These are phyloP conservation scores for Tulasnella calospora DNA, from an alignment of 768 basidiomycete genomes.

Conservation along the genomic window DNA sequence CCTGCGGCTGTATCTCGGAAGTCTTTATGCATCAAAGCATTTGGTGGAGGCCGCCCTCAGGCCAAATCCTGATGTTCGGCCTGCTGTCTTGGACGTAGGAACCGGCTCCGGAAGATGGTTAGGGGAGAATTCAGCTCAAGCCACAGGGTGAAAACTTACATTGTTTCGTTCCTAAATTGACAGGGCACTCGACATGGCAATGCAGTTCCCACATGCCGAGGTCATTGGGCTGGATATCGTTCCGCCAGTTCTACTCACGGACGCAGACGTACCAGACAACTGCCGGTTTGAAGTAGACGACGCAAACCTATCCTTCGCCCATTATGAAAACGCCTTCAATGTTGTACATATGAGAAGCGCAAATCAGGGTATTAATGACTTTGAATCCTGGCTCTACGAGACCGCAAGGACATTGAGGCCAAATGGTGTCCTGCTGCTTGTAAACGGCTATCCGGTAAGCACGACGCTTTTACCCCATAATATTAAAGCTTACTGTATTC, in stretches of 20 bases:
- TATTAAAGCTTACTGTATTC: not conserved
- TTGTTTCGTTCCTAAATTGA: not conserved
- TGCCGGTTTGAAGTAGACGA: conserved; percentile 23
- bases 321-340: conserved; percentile 11
- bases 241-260: conserved; percentile 1
- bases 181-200: conserved; percentile 17
- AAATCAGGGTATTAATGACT: conserved; percentile 9
- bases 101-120: conserved; percentile 20
- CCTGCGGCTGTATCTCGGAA: not conserved
- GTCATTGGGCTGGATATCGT: conserved; percentile 20
- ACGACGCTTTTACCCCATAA: too few relatives aligned
- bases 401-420: conserved; percentile 8
- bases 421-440: not conserved
- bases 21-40: conserved; percentile 2
- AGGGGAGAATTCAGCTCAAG: not conserved
- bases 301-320: conserved; percentile 15
- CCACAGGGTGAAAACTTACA: not conserved
- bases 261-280: conserved; percentile 1
- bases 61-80: not conserved
- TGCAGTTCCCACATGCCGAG: conserved; percentile 15
- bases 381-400: conserved; percentile 12
- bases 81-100: conserved; percentile 13
- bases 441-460: not conserved
- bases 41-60: not conserved
- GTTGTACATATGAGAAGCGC: not conserved